A percentile compares a stretch with the other conserved stretches of the same genome.
These are phyloP conservation scores for Serpula lacrymans DNA, from an alignment of 768 basidiomycete genomes.

Conservation along the genomic window DNA sequence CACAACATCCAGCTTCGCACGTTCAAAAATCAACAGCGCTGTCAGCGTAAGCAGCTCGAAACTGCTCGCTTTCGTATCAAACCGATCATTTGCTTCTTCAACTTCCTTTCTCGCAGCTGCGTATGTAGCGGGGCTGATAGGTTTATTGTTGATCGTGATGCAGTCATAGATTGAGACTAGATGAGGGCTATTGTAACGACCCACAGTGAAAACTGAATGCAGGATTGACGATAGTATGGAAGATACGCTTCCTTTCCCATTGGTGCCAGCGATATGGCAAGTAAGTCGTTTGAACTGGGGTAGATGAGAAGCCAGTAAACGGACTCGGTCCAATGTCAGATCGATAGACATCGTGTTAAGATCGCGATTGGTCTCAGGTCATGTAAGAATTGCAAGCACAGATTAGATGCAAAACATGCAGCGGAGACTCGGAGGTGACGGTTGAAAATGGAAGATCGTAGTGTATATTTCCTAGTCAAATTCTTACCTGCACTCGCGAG, in stretches of 20 bases:
- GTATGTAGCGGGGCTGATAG: conserved; percentile 52
- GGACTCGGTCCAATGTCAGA: conserved; percentile 60
- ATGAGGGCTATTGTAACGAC: conserved; percentile 92
- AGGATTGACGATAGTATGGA: conserved; percentile 79
- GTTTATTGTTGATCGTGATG: conserved; percentile 61
- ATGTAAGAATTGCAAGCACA: too few species aligned
- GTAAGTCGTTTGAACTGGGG: conserved; percentile 73
- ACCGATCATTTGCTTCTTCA: conserved; percentile 40
- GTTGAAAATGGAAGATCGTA: too few species aligned
- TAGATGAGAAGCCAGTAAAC: conserved; percentile 48
- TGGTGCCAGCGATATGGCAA: conserved; percentile 91
- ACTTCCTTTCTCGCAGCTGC: conserved; percentile 42
- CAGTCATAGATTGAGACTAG: conserved; percentile 74
- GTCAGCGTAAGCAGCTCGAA: conserved; percentile 88
- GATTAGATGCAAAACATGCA: not conserved
- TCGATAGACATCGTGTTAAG: conserved; percentile 55
- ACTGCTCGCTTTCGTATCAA: conserved; percentile 50
- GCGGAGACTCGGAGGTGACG: not conserved
- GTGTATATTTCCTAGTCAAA: too few species aligned
- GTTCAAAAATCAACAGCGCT: conserved; percentile 75
- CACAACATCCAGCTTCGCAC: conserved; percentile 66
- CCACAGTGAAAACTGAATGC: conserved; percentile 54
- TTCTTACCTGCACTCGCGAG: not conserved
- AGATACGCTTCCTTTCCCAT: conserved; percentile 95
- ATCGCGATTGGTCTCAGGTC: not conserved